Base-by-base conservation (phyloP, 306 rosid species). In the Dalbergia oliveri region DNA sequence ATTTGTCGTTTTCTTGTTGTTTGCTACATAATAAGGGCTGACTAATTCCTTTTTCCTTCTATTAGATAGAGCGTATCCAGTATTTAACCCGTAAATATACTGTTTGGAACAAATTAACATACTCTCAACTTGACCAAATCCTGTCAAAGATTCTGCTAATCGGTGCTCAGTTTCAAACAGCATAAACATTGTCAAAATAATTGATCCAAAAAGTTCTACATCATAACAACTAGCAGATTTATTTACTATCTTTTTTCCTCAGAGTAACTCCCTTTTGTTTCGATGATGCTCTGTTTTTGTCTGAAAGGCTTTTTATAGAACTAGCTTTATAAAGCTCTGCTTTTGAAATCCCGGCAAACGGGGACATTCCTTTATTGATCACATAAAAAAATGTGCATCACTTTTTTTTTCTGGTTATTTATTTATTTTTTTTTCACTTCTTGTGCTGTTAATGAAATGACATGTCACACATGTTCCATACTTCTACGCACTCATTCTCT, bases 321-420 rank as follows among this genome's bases (percentile, higher is more conserved):
- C 47, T 11, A 69, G 65, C 67, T 73, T 66, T 65, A 1, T 37
- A 72, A 45, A 49, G 18, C 65, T 71, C 68, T 53, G 75, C 74
- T 70, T 76, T 79, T 65, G 7, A 76, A 79, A 66, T 56, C 37
- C 78, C 51, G 26, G 69, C 71, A 72, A n/a, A 68, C 61, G 47
- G 81, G 73, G 58, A 80, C 77, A 75, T 79, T 78, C 80, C 84
- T 82, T 83, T 86, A 60, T 54, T 53, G 59, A 35, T 66, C 14
- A 14, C 89, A 71, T 83, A 0, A 83, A 86, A 86, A 80, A 19
- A 69, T 59, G 85, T 79, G 89, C 83, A 70, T 15, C 68, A 11
- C 81, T 50, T 50, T 49, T 49, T 4, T 49, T 11, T 37, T 37
- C 2, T 37, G 5, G 39, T 35, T 4, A 35, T 35, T 35, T 35